Evolutionary conservation across 352 stramenopile species (phyloP).

Genomic region (Pythium folliculosum): DNA sequence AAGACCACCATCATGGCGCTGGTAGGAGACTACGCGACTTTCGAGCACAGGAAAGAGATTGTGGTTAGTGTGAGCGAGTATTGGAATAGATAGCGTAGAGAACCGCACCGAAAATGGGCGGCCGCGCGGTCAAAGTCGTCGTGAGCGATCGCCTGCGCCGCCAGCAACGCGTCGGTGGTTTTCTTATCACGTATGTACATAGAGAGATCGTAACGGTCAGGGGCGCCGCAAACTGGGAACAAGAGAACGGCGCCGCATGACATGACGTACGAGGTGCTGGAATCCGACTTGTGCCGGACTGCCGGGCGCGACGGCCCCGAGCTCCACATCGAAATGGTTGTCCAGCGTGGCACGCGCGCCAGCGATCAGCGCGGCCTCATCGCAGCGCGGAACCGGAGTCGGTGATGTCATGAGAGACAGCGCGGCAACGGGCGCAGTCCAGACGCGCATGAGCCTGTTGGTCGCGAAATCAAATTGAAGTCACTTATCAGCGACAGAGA

Average conservation of each 20-base stretch:
- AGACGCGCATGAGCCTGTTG: slow-evolving; percentile 18
- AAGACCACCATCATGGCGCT: slow-evolving; percentile 54
- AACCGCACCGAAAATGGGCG: slow-evolving; percentile 56
- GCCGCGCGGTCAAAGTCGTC: slow-evolving; percentile 67
- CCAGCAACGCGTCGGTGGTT: slow-evolving; percentile 73
- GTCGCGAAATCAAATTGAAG: slow-evolving; percentile 16
- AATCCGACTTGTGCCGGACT: slow-evolving; percentile 57
- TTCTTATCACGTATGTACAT: slow-evolving; percentile 36
- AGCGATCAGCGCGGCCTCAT: slow-evolving; percentile 49
- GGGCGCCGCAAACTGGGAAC: neutral
- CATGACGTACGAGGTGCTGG: slow-evolving; percentile 63
- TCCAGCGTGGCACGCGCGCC: slow-evolving; percentile 46
- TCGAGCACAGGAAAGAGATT: neutral
- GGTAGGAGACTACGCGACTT: slow-evolving; percentile 61
- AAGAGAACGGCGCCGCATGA: neutral
- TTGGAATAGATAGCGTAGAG: neutral
- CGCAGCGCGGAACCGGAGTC: slow-evolving; percentile 27
- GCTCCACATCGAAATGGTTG: slow-evolving; percentile 60
- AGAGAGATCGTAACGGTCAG: neutral
- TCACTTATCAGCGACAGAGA: neutral
- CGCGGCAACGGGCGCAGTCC: slow-evolving; percentile 9
- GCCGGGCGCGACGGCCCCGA: slow-evolving; percentile 68
- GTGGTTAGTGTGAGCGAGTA: neutral
- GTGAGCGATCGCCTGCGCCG: slow-evolving; percentile 78
- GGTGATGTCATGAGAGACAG: neutral